Evolutionary conservation across 2,329 filamentous ascomycete species (phyloP), one percentile per base, ranked within the genome.

Genomic region (Ophiostoma australiae): DNA sequence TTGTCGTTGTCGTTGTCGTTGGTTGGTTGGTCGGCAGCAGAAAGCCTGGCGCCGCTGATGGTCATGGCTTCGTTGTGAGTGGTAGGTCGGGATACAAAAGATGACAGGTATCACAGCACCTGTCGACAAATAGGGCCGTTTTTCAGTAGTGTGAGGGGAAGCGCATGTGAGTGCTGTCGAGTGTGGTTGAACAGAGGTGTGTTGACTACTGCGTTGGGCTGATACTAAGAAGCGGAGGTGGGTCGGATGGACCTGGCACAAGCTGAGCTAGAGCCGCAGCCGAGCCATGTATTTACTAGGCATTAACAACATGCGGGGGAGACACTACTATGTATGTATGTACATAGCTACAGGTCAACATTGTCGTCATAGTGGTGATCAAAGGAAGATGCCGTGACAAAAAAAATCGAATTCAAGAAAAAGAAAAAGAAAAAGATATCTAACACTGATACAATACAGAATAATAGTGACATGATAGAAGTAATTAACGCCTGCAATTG

Each of bases 11-110:
- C 27, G 27, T 10, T 20, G 58, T 33, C 63, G 17, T 66, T 11
- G 10, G n/a, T 39, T 2, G 35, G 27, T 63, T 33, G 35, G 35
- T 66, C 63, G 63, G 63, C 63, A 66, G 35, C 35, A 33, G 4
- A 2, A 27, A 63, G 58, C 13, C 63, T 35, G 35, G 63, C 63
- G 20, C 35, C 63, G 63, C 33, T 39, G 33, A 35, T 66, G 20
- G 63, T 66, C 63, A 66, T 66, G 35, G 63, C 63, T 63, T n/a
- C 58, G 58, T 31, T n/a, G 52, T 17, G 52, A 13, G 23, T 63
- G 58, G 7, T 31, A 33, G 15, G 58, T 17, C 8, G 35, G 58
- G 27, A 11, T 58, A 27, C 17, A 58, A 23, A 11, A 13, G 15
- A 15, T 41, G 27, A 31, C 27, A 31, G 27, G 37, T 39, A 39